These are phyloP conservation scores for Trypanosoma avium DNA, from an alignment of 208 protist genomes.

Conservation along the genomic window DNA sequence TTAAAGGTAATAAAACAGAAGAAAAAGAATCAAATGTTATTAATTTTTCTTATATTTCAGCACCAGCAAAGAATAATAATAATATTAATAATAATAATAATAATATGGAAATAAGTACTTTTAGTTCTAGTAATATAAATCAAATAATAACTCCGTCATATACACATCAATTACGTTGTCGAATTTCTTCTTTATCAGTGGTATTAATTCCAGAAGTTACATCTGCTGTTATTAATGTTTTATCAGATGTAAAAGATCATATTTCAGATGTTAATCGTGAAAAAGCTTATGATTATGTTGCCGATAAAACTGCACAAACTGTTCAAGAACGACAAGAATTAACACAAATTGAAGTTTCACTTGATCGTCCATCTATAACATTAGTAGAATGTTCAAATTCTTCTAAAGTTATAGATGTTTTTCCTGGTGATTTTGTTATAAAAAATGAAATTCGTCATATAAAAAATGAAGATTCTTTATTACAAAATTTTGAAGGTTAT, in stretches of 20 bases:
- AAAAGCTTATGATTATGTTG: slow-evolving; percentile 72
- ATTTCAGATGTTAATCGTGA: slow-evolving; percentile 68
- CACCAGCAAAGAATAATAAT: neutral
- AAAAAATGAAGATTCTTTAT: neutral
- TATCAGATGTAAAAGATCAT: slow-evolving; percentile 49
- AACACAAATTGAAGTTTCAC: slow-evolving; percentile 59
- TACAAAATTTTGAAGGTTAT: neutral
- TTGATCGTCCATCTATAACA: slow-evolving; percentile 54
- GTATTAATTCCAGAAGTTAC: slow-evolving; percentile 67
- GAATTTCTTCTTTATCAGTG: slow-evolving; percentile 49
- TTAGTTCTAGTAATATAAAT: neutral
- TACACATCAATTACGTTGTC: slow-evolving; percentile 43
- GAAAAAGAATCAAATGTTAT: slow-evolving; percentile 4
- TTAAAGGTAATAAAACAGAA: slow-evolving; percentile 2
- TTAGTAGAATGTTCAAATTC: slow-evolving; percentile 46
- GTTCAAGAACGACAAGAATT: slow-evolving; percentile 32
- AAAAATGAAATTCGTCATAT: slow-evolving; percentile 34
- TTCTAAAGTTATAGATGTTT: slow-evolving; percentile 46
- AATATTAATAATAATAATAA: slow-evolving; percentile 6
- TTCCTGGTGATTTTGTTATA: slow-evolving; percentile 56
- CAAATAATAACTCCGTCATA: slow-evolving; percentile 26
- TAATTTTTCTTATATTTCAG: slow-evolving; percentile 11
- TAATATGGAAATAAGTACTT: neutral
- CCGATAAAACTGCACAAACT: slow-evolving; percentile 26
- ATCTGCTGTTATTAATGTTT: slow-evolving; percentile 34